These are phyloP conservation scores for Stropharia rugosoannulata DNA, from an alignment of 768 basidiomycete genomes.

Conservation along the genomic window DNA sequence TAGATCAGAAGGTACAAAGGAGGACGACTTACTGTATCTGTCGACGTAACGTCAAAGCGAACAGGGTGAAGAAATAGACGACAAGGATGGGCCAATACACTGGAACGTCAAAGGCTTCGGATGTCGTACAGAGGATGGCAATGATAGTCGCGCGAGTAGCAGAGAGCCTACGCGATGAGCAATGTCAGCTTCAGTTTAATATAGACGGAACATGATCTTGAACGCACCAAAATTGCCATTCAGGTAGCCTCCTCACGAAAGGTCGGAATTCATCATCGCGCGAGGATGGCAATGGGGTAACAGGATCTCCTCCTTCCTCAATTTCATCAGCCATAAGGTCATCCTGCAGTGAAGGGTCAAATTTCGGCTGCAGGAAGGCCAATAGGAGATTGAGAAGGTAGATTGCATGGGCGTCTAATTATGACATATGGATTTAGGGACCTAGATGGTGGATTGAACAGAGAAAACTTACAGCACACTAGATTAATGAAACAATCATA, in stretches of 20 bases:
- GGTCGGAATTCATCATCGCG: conserved; percentile 96
- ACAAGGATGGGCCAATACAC: conserved; percentile 99
- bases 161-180: conserved; percentile 64
- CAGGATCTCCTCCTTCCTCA: conserved; percentile 80
- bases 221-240: conserved; percentile 92
- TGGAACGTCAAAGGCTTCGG: conserved; percentile 89
- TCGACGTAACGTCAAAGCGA: conserved; percentile 91
- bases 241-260: conserved; percentile 92
- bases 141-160: conserved; percentile 87
- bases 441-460: background rate
- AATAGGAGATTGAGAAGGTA: conserved; percentile 95
- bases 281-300: conserved; percentile 59
- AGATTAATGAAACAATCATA: background rate
- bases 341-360: conserved; percentile 94
- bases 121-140: conserved; percentile 78
- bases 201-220: background rate
- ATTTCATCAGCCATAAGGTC: conserved; percentile 94
- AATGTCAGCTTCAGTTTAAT: background rate
- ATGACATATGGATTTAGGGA: conserved; percentile 11
- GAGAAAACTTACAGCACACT: conserved; percentile 67
- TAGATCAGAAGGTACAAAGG: conserved; percentile 5
- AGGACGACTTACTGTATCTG: conserved; percentile 87
- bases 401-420: conserved; percentile 84
- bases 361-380: conserved; percentile 96
- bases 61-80: conserved; percentile 94